Conservation (phyloP, 1,284 basidiomycete species). For the Puccinia coronata region DNA sequence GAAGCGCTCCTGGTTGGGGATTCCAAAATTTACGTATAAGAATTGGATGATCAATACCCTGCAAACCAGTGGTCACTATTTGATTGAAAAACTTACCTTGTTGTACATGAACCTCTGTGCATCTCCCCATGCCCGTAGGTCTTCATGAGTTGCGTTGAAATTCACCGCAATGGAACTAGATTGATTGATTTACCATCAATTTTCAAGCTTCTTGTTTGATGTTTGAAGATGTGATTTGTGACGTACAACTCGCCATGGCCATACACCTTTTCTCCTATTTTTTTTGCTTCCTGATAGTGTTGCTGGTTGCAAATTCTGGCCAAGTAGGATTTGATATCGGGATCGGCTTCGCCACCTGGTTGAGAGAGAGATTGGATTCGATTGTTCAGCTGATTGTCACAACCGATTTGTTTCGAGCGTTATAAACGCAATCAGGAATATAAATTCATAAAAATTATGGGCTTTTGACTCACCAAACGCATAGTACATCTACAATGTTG, state of each 20-base stretch:
- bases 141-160: slow-evolving; percentile 66
- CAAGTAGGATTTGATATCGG: slow-evolving; percentile 69
- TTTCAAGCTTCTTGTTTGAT: background rate
- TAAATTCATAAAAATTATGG: too few species aligned
- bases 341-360: slow-evolving; percentile 68
- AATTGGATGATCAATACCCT: background rate
- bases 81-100: slow-evolving; percentile 62
- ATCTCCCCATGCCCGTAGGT: slow-evolving; percentile 65
- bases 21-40: background rate
- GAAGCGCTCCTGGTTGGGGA: background rate
- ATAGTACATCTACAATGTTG: slow-evolving; percentile 35
- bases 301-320: slow-evolving; percentile 66
- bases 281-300: background rate
- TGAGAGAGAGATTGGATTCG: background rate
- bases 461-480: slow-evolving; percentile 30
- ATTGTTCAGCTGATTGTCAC: too few species aligned
- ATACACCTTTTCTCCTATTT: slow-evolving; percentile 23
- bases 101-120: slow-evolving; percentile 71
- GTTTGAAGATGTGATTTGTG: background rate
- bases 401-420: too few species aligned
- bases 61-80: background rate
- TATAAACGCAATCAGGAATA: background rate
- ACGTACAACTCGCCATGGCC: slow-evolving; percentile 46
- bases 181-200: background rate
- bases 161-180: slow-evolving; percentile 71